phyloP scores from a whole-genome alignment of 2,329 filamentous ascomycete genomes.

The Gyromitra esculenta region DNA sequence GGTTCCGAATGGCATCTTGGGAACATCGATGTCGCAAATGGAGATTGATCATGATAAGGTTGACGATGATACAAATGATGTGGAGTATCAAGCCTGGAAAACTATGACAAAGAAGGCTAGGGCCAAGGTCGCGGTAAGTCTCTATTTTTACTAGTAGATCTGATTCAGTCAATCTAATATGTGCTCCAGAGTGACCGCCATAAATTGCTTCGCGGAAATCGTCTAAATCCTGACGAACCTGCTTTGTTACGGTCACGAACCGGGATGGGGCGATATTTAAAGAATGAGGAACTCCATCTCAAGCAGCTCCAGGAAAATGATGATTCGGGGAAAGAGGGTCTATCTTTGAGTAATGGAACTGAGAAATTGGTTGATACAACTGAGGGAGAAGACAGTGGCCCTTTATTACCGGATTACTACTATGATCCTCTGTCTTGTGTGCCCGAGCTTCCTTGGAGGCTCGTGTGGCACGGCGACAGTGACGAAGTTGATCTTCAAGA shows the following conservation, averaged over 20 bases:
- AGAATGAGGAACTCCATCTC: slow-evolving; percentile 67
- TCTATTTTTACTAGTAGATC: slow-evolving; percentile 1
- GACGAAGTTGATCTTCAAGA: slow-evolving; percentile 90
- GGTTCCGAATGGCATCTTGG: slow-evolving; percentile 65
- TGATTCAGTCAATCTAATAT: slow-evolving; percentile 31
- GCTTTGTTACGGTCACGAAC: slow-evolving; percentile 85
- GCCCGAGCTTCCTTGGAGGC: slow-evolving; percentile 79
- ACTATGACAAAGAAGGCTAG: slow-evolving; percentile 97
- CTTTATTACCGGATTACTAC: slow-evolving; percentile 91
- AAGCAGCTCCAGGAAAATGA: slow-evolving; percentile 72
- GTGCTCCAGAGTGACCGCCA: slow-evolving; percentile 84
- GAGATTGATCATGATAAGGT: slow-evolving; percentile 87
- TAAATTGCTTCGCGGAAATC: slow-evolving; percentile 84
- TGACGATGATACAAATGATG: slow-evolving; percentile 77
- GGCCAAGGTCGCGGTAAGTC: slow-evolving; percentile 64
- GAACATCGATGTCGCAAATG: slow-evolving; percentile 65
- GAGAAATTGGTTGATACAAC: slow-evolving; percentile 83
- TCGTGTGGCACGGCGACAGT: slow-evolving; percentile 88
- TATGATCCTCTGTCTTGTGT: slow-evolving; percentile 88
- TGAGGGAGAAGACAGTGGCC: slow-evolving; percentile 76
- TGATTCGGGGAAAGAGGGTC: slow-evolving; percentile 59
- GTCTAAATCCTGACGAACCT: slow-evolving; percentile 85
- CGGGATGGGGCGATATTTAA: slow-evolving; percentile 88
- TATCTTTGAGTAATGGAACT: slow-evolving; percentile 64
- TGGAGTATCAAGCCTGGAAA: slow-evolving; percentile 97